phyloP scores from a whole-genome alignment of 257 asterid genomes.

The Rhazya stricta region DNA sequence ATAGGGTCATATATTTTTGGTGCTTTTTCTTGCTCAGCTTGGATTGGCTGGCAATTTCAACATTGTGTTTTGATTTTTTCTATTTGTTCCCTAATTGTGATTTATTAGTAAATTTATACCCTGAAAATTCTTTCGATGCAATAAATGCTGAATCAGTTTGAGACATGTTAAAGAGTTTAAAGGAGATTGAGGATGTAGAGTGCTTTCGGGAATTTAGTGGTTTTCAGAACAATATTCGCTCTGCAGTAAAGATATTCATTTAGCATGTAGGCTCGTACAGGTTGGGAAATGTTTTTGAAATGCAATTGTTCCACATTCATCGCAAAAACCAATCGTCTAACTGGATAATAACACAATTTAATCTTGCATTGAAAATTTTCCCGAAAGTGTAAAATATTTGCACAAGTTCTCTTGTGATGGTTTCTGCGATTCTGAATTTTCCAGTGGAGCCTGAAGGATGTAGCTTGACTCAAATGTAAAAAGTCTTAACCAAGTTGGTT shows the following conservation, averaged over 20 bases:
- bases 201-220: neutral
- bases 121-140: neutral
- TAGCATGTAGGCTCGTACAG: neutral
- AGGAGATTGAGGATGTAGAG: neutral
- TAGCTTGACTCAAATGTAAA: neutral
- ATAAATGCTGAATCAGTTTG: neutral
- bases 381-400: neutral
- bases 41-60: neutral
- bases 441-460: neutral
- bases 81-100: neutral
- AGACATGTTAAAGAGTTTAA: neutral
- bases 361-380: neutral
- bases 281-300: neutral
- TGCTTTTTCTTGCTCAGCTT: neutral
- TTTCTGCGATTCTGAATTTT: neutral
- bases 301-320: neutral
- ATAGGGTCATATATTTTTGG: neutral
- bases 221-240: neutral
- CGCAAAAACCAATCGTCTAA: neutral
- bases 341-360: neutral
- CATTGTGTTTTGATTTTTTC: neutral
- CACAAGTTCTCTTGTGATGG: neutral
- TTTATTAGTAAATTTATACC: neutral
- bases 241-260: neutral
- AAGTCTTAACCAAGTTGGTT: neutral